A percentile compares a stretch with the other conserved stretches of the same genome.
Conservation (phyloP, 768 basidiomycete species). For the Gloeostereum incarnatum region DNA sequence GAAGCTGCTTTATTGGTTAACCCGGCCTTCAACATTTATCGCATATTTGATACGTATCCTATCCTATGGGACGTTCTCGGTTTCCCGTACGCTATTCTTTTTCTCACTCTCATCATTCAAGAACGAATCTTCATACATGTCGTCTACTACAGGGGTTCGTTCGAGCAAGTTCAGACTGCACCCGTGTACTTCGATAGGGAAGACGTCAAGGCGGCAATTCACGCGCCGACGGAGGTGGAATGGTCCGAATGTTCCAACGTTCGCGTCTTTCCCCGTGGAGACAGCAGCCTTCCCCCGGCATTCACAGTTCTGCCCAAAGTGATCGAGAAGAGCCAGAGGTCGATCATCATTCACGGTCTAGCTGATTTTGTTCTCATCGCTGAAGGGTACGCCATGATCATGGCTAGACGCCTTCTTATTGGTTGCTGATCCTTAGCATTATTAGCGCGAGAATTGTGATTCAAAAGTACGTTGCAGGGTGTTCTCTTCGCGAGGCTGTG, state of each 20-base stretch:
- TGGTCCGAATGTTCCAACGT: conserved; percentile 59
- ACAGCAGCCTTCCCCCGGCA: conserved; percentile 50
- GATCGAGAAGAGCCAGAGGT: conserved; percentile 64
- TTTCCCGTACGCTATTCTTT: conserved; percentile 60
- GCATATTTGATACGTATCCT: conserved; percentile 70
- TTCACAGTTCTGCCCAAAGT: conserved; percentile 63
- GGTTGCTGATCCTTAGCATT: conserved; percentile 19
- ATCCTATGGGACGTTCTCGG: conserved; percentile 74
- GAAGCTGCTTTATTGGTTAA: conserved; percentile 52
- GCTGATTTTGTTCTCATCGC: conserved; percentile 69
- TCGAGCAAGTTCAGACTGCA: conserved; percentile 37
- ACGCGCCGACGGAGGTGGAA: conserved; percentile 49
- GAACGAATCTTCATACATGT: neutral
- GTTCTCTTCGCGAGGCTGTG: neutral
- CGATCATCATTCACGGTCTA: conserved; percentile 63
- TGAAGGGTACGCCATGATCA: conserved; percentile 43
- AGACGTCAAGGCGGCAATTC: conserved; percentile 64
- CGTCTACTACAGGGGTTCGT: conserved; percentile 36
- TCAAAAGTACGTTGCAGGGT: conserved; percentile 40
- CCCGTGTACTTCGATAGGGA: conserved; percentile 64
- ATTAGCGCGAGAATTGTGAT: conserved; percentile 48
- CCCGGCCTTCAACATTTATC: conserved; percentile 71
- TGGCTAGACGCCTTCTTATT: conserved; percentile 3
- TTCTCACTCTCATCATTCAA: conserved; percentile 3
- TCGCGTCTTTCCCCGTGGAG: conserved; percentile 54